Evolutionary conservation across 306 rosid genomes (phyloP), one percentile per base, ranked within the genome.

Genomic region (Cajanus cajan): DNA sequence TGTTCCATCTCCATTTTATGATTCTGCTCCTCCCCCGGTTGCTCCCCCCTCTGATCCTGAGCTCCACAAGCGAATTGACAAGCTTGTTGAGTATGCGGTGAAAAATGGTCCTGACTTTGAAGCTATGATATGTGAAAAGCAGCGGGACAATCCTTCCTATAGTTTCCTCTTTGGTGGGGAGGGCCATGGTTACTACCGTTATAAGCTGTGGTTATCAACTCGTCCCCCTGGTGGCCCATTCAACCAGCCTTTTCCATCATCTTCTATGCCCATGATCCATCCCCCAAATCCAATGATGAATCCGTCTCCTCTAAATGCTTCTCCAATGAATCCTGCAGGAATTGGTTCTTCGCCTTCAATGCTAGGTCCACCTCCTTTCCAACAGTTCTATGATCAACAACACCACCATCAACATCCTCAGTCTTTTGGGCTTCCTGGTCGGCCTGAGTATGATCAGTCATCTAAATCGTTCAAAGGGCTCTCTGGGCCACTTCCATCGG

Each of bases 81-180:
- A 93, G 84, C 90, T 93, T 62, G 98, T 88, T 63, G 98, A 95
- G 87, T 95, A 95, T 62, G 72, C 93, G 2, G 92, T 92, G 68
- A 93, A 95, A 85, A 93, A 93, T 77, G 99, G 98, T 7, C 99
- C 98, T 8, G 98, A 93, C 63, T 95, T 95, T 85, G 99, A 93
- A 81, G 93, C 93, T 71, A 95, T 91, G 98, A 91, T 95, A 69
- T 89, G 99, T 52, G 98, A 95, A 51, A 95, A 95, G 68, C 98
- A 95, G 76, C 86, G 90, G 57, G 99, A 95, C 50, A 95, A 93
- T 85, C 99, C 99, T 34, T 91, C 93, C 3, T 95, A 93, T 74
- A 83, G 92, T 63, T 93, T 95, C 83, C 95, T 95, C 57, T 91
- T 95, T 84, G 98, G 99, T 25, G 99, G 97, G 85, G 98, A 95